Evolutionary conservation across 2,329 filamentous ascomycete species (phyloP).

Genomic region (Periconia macrospinosa): DNA sequence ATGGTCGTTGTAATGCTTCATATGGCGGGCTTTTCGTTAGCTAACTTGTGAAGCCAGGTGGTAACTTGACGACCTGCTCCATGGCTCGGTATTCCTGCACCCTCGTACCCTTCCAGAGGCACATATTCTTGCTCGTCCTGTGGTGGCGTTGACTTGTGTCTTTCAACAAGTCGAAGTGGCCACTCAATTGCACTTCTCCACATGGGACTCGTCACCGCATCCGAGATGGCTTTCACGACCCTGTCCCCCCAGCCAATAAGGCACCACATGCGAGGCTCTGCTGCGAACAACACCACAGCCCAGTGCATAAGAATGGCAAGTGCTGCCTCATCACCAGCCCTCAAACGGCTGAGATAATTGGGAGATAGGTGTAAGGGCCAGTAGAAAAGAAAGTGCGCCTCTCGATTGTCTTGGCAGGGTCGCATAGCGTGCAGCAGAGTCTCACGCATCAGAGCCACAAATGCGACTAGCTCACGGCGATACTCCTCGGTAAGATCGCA

Average conservation of each 20-base stretch:
- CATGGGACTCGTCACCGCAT: constrained; percentile 21
- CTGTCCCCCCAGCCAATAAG: constrained; percentile 37
- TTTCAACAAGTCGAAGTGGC: constrained; percentile 24
- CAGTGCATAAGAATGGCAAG: constrained; percentile 45
- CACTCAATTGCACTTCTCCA: constrained; percentile 30
- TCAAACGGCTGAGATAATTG: constrained; percentile 35
- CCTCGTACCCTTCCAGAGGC: background rate
- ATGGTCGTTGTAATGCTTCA: background rate
- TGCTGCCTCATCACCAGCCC: constrained; percentile 34
- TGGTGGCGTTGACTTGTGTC: constrained; percentile 1
- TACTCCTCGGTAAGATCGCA: constrained; percentile 19
- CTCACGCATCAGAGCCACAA: constrained; percentile 22
- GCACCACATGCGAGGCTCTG: constrained; percentile 46
- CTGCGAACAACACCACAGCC: constrained; percentile 34
- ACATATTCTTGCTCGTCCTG: background rate
- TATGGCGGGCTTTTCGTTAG: background rate
- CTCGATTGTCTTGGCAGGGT: constrained; percentile 34
- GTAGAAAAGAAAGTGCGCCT: constrained; percentile 37
- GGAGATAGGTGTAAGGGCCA: constrained; percentile 43
- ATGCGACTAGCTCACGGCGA: constrained; percentile 16
- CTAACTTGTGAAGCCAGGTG: background rate
- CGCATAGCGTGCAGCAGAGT: constrained; percentile 22
- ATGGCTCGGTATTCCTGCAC: background rate
- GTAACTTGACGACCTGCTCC: background rate
- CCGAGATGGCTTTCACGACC: constrained; percentile 24